phyloP scores from a whole-genome alignment of 106 monocot species.

The Dactylorhiza incarnata region DNA sequence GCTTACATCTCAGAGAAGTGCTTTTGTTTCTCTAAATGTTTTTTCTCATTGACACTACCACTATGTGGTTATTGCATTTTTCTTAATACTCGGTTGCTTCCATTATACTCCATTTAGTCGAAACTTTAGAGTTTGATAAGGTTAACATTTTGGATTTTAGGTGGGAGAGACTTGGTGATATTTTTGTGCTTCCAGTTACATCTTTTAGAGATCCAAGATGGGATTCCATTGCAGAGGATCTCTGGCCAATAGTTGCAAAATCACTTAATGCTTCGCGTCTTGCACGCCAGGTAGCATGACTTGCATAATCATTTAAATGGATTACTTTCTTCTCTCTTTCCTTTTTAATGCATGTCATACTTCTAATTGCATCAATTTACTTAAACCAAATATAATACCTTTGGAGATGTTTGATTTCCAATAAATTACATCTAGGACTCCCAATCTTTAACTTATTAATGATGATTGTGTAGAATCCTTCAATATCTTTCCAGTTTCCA shows the following conservation, averaged over 20 bases:
- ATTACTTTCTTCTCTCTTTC: not conserved
- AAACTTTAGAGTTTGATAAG: not conserved
- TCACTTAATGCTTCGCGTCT: conserved; percentile 69
- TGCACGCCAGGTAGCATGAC: conserved; percentile 72
- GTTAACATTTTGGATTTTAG: conserved; percentile 25
- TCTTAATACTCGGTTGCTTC: not conserved
- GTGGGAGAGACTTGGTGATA: conserved; percentile 95
- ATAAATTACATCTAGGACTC: not conserved
- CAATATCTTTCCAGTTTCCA: not conserved
- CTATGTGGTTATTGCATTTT: not conserved
- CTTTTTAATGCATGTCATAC: not conserved
- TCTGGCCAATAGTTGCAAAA: conserved; percentile 80
- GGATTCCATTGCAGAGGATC: conserved; percentile 57
- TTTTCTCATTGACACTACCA: not conserved
- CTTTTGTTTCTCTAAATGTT: not conserved
- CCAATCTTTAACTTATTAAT: not conserved
- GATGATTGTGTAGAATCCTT: not conserved
- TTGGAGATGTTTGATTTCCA: not conserved
- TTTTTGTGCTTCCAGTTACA: conserved; percentile 77
- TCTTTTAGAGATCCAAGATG: conserved; percentile 78
- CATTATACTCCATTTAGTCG: not conserved
- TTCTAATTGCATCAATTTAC: not conserved
- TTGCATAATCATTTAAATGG: not conserved
- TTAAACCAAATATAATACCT: not conserved
- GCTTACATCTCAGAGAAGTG: not conserved